Base-by-base conservation (phyloP, 2,329 filamentous ascomycete species). In the Penicillium hordei region DNA sequence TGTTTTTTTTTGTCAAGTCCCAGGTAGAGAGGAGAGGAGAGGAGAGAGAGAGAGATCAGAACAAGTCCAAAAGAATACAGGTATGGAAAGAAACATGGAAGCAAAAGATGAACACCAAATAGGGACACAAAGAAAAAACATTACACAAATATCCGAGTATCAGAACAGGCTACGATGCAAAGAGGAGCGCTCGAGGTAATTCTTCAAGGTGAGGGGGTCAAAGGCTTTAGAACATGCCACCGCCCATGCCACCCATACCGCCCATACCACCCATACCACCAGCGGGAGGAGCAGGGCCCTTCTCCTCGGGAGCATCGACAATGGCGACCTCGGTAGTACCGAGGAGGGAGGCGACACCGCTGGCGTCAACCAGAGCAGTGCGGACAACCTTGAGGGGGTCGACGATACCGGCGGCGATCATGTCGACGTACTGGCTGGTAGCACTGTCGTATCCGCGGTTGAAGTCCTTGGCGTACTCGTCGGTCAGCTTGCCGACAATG, bases 301-400 rank as follows among this genome's bases (percentile, higher is more conserved):
- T 97, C 78, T 97, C 93, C 78, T 97, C 93, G 53, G 91, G 85
- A 53, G 93, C 94, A 76, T 99, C 94, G 51, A 97, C 93, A 64
- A 99, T 96, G 66, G 94, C 93, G 57, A 97, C 94, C 82, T 99
- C 94, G 60, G 94, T 99, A 65, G 94, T 99, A 75, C 94, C 94
- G 61, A 99, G 89, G 60, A 99, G 87, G 53, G 93, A 97, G 53
- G 94, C 94, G 70, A 99, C 94, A 80, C 94, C 94, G 73, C 89
- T 93, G 69, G 94, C 94, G 71, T 99, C 94, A 72, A 93, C 86
- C 59, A 99, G 88, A 72, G 91, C 93, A 63, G 94, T 99, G 72
- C 94, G 92, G 74, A 99, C 94, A 69, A 99, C 94, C 90, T 99
- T 99, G 85, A 99, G 90, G 65, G 94, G 94, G 77, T 99, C 94